A percentile compares a stretch with the other conserved stretches of the same genome.
Evolutionary conservation across 1,284 basidiomycete species (phyloP).

Genomic region (Fomes fomentarius): DNA sequence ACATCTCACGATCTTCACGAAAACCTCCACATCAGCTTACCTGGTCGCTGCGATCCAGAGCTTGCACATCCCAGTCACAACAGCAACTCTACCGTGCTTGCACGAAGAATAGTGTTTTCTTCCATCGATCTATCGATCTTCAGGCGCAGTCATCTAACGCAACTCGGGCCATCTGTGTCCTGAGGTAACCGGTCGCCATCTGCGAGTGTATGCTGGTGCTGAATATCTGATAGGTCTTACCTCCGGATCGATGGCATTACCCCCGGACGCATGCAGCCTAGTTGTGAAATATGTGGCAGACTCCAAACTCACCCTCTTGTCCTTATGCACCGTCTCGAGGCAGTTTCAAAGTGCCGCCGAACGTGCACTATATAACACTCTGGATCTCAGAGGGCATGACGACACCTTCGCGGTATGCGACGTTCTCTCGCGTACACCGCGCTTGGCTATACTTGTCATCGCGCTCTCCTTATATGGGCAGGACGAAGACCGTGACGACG

Average conservation of each 20-base stretch:
- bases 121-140: neutral
- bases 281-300: slow-evolving; percentile 52
- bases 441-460: slow-evolving; percentile 53
- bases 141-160: neutral
- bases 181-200: neutral
- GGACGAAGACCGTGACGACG: slow-evolving; percentile 23
- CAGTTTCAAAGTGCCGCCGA: slow-evolving; percentile 57
- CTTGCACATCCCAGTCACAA: too few relatives aligned
- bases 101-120: too few relatives aligned
- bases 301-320: slow-evolving; percentile 53
- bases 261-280: slow-evolving; percentile 57
- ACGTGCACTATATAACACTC: slow-evolving; percentile 59
- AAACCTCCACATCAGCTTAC: neutral
- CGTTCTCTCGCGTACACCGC: slow-evolving; percentile 47
- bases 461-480: slow-evolving; percentile 51
- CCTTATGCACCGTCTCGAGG: slow-evolving; percentile 59
- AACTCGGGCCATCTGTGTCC: neutral
- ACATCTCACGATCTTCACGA: slow-evolving; percentile 5
- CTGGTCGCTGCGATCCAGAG: too few relatives aligned
- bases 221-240: neutral
- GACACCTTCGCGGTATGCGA: slow-evolving; percentile 46
- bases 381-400: slow-evolving; percentile 46
- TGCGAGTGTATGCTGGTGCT: neutral
- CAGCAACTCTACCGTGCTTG: too few relatives aligned
- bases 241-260: slow-evolving; percentile 50